A percentile compares a stretch with the other conserved stretches of the same genome.
Evolutionary conservation across 2,329 filamentous ascomycete genomes (phyloP).

Genomic region (Claviceps fusiformis): DNA sequence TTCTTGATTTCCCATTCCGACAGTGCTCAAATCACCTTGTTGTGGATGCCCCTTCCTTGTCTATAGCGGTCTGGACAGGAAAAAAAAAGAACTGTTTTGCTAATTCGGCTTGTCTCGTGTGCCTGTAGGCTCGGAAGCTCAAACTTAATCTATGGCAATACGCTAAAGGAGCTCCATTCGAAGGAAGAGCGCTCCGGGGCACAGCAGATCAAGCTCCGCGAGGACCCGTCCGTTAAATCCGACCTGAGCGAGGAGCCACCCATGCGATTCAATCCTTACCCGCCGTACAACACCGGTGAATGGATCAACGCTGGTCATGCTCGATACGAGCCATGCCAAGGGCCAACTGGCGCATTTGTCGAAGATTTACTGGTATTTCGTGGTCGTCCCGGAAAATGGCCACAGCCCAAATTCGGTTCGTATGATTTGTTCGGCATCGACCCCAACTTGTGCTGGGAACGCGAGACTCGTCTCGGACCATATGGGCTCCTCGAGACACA

Average conservation of each 20-base stretch:
- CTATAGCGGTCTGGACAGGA: not conserved
- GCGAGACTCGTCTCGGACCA: conserved; percentile 54
- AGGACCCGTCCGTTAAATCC: conserved; percentile 20
- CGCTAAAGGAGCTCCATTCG: conserved; percentile 31
- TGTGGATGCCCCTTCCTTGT: not conserved
- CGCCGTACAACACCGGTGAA: conserved; percentile 48
- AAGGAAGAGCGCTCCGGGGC: conserved; percentile 23
- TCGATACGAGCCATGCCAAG: conserved; percentile 48
- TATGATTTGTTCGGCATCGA: conserved; percentile 48
- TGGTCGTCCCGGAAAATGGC: conserved; percentile 44
- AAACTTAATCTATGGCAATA: conserved; percentile 44
- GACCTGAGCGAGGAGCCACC: conserved; percentile 33
- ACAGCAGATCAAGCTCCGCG: conserved; percentile 17
- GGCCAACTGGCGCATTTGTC: conserved; percentile 44
- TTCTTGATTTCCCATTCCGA: not conserved
- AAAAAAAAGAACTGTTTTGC: not conserved
- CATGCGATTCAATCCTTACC: conserved; percentile 56
- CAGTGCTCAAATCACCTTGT: too few relatives aligned
- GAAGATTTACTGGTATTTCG: conserved; percentile 54
- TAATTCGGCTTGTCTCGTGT: not conserved
- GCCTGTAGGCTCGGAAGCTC: conserved; percentile 26
- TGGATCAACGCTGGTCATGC: conserved; percentile 47
- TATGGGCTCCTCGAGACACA: conserved; percentile 43
- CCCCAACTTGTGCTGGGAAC: conserved; percentile 51
- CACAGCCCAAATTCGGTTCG: conserved; percentile 47